Evolutionary conservation across 805 yeast genomes (phyloP).

Genomic region (Candida silvatica): DNA sequence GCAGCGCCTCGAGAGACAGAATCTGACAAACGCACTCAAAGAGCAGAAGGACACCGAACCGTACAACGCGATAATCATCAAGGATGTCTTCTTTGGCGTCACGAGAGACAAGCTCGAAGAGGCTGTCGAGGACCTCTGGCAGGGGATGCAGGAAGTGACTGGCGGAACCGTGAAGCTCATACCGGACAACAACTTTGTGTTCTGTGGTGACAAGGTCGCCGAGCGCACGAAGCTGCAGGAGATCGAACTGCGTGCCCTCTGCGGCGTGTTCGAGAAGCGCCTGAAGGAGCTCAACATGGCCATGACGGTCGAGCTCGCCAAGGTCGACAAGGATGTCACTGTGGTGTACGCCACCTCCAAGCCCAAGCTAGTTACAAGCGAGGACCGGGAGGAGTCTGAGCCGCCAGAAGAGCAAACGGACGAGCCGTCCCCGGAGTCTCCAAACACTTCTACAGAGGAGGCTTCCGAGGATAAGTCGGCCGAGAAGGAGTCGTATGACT

Average conservation of each 20-base stretch:
- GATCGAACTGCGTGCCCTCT: slow-evolving; percentile 31
- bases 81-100: slow-evolving; percentile 45
- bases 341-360: slow-evolving; percentile 21
- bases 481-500: neutral
- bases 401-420: slow-evolving; percentile 1
- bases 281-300: slow-evolving; percentile 37
- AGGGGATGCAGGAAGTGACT: neutral
- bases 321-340: slow-evolving; percentile 30
- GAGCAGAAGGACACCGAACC: neutral
- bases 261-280: slow-evolving; percentile 25
- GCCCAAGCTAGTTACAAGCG: neutral
- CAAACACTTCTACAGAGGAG: too few species aligned
- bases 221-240: slow-evolving; percentile 31
- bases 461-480: neutral
- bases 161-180: slow-evolving; percentile 28
- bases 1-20: slow-evolving; percentile 14
- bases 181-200: slow-evolving; percentile 31
- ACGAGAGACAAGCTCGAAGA: slow-evolving; percentile 35
- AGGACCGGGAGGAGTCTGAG: neutral
- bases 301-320: slow-evolving; percentile 38
- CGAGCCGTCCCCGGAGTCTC: too few species aligned
- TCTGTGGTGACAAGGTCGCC: slow-evolving; percentile 27
- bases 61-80: slow-evolving; percentile 48
- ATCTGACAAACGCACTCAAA: neutral
- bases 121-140: slow-evolving; percentile 17